phyloP scores from a whole-genome alignment of 306 rosid species.

The Lathyrus aphaca region DNA sequence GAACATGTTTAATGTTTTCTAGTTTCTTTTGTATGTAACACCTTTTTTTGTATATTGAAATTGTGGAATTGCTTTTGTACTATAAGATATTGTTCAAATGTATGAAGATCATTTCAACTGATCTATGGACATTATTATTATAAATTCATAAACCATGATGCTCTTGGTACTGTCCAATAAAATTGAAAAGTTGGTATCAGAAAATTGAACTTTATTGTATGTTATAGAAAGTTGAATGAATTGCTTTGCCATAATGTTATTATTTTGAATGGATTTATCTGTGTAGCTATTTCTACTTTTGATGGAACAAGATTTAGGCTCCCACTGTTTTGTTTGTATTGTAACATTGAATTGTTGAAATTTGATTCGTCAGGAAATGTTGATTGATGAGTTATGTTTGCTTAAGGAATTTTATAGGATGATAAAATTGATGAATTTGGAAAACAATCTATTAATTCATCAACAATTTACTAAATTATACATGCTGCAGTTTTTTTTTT shows the following conservation, averaged over 20 bases:
- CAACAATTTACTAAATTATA: too few species aligned
- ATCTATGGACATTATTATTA: slow-evolving; percentile 35
- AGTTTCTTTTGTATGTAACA: slow-evolving; percentile 46
- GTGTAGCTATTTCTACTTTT: not conserved
- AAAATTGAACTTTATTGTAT: slow-evolving; percentile 20
- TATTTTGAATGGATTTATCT: slow-evolving; percentile 19
- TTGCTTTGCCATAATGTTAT: slow-evolving; percentile 1
- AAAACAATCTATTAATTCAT: too few species aligned
- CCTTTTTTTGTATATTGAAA: slow-evolving; percentile 55
- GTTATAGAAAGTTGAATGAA: slow-evolving; percentile 23
- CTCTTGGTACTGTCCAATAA: slow-evolving; percentile 35
- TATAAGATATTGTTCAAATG: slow-evolving; percentile 48
- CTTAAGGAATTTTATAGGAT: too few species aligned
- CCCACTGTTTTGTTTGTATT: slow-evolving; percentile 2
- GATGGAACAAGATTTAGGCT: not conserved
- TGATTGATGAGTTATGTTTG: not conserved
- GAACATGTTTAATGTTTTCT: slow-evolving; percentile 43
- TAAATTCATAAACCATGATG: slow-evolving; percentile 37
- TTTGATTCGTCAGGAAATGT: not conserved
- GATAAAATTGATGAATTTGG: too few species aligned
- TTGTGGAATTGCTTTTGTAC: slow-evolving; percentile 51
- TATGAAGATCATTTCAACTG: slow-evolving; percentile 43
- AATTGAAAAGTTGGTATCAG: slow-evolving; percentile 19
- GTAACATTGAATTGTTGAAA: not conserved
- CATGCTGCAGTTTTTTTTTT: too few species aligned